These are phyloP conservation scores for Glebionis coronaria DNA, from an alignment of 129 eudicot genomes.

Conservation along the genomic window DNA sequence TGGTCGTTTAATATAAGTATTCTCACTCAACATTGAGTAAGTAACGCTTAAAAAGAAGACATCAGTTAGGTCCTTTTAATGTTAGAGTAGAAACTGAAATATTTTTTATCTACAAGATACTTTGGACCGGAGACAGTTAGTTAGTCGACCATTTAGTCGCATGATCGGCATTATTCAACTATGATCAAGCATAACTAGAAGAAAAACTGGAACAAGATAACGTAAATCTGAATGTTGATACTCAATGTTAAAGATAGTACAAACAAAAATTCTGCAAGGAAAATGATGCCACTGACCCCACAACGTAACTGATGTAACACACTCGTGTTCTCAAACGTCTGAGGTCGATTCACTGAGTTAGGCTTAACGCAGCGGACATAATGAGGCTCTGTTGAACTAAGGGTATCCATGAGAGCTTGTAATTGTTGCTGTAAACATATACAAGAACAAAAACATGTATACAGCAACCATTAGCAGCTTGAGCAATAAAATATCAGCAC, in stretches of 20 bases:
- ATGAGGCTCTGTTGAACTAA: constrained; percentile 92
- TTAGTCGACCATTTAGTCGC: background rate
- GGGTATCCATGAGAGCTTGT: constrained; percentile 98
- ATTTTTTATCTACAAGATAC: no score
- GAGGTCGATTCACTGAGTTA: constrained; percentile 75
- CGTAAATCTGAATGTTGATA: background rate
- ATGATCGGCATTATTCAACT: background rate
- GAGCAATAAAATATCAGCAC: background rate
- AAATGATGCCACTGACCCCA: constrained; percentile 69
- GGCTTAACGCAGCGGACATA: constrained; percentile 96
- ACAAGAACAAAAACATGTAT: constrained; percentile 9
- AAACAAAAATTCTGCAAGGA: background rate
- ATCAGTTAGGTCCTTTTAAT: no score
- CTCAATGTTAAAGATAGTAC: background rate
- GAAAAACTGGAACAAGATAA: constrained; percentile 14
- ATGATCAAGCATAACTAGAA: constrained; percentile 6
- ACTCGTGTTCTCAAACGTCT: constrained; percentile 77
- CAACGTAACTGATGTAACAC: constrained; percentile 93
- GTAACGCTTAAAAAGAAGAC: no score
- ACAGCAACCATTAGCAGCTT: constrained; percentile 4
- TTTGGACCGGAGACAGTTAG: no score
- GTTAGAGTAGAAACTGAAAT: no score
- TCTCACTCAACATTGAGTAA: background rate
- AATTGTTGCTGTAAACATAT: constrained; percentile 81
- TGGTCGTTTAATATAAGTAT: background rate